A percentile compares a stretch with the other conserved stretches of the same genome.
Evolutionary conservation across 2,329 filamentous ascomycete species (phyloP).

Genomic region (Apiospora marii): DNA sequence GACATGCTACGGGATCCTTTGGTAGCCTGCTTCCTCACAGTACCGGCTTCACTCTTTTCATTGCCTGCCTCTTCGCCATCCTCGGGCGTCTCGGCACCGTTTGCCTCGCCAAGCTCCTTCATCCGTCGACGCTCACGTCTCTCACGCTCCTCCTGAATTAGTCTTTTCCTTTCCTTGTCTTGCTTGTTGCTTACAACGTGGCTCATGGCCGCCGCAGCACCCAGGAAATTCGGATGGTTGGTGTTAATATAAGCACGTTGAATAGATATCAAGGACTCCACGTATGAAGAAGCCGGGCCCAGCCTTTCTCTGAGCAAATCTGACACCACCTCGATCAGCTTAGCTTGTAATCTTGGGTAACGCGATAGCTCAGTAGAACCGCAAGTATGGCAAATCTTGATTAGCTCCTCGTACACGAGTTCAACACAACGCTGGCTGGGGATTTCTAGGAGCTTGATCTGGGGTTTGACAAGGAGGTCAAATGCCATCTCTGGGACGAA

Average conservation of each 20-base stretch:
- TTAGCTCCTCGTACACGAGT: slow-evolving; percentile 97
- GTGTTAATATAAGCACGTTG: slow-evolving; percentile 99
- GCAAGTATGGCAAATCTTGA: slow-evolving; percentile 99
- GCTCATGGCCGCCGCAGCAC: slow-evolving; percentile 95
- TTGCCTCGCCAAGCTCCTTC: slow-evolving; percentile 81
- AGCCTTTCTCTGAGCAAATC: slow-evolving; percentile 92
- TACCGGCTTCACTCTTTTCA: slow-evolving; percentile 64
- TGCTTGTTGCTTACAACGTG: slow-evolving; percentile 95
- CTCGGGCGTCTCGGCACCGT: slow-evolving; percentile 74
- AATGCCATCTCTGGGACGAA: slow-evolving; percentile 99
- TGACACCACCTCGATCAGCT: slow-evolving; percentile 97
- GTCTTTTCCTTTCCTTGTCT: slow-evolving; percentile 85
- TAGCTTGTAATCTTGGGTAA: slow-evolving; percentile 91
- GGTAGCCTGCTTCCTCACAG: slow-evolving; percentile 65
- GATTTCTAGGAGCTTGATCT: slow-evolving; percentile 95
- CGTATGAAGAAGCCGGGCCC: slow-evolving; percentile 87
- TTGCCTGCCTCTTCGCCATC: slow-evolving; percentile 68
- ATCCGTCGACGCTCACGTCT: slow-evolving; percentile 83
- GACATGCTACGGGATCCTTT: slow-evolving; percentile 81
- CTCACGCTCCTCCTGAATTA: slow-evolving; percentile 83
- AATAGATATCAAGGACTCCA: slow-evolving; percentile 96
- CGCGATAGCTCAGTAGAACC: slow-evolving; percentile 92
- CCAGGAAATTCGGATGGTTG: slow-evolving; percentile 98
- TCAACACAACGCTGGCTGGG: slow-evolving; percentile 97
- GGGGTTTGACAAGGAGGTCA: slow-evolving; percentile 95